Base-by-base conservation (phyloP, 2,329 filamentous ascomycete genomes). In the Trichophyton simii region DNA sequence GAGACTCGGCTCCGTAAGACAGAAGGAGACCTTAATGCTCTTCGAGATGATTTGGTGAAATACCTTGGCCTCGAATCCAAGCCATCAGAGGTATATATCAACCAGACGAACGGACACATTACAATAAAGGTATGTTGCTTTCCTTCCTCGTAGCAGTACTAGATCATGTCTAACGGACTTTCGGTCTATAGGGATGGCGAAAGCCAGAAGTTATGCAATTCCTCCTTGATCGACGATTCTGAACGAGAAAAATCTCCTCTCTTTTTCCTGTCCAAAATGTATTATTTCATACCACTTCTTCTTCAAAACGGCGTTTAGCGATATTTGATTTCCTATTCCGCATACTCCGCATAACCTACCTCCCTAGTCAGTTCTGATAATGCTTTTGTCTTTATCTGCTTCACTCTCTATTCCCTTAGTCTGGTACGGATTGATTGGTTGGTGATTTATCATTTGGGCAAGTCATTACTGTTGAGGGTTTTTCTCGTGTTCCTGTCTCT, bases 1-100 rank as follows among this genome's bases (percentile, higher is more conserved):
- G 75, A 88, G 68, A 95, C 92, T 3, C 74, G 83, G 61, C 76
- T 99, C 61, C 87, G 90, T 72, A 91, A 88, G 74, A 81, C 92
- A 58, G 84, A 89, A 62, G 94, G 94, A 15, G 82, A 95, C 71
- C 69, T 84, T 58, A 73, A 77, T 36, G 81, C 78, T 2, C 72
- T 97, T 65, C 79, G 83, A 64, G 73, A 80, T 41, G 87, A 91
- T 67, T 71, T 97, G 61, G 76, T 79, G 42, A 70, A 75, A 20
- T 80, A 79, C 9, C 72, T 96, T 63, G 75, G 78, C 1, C 69
- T 92, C 48, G 74, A 80, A 25, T 64, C 68, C 70, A 79, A 58
- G 48, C 67, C 65, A 59, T 67, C 66, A 28, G 73, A 77, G 60
- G 72, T 80, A 8, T 70, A 70, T 11, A 77, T 86, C 54, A 85